Evolutionary conservation across 2,329 filamentous ascomycete genomes (phyloP), one percentile per base, ranked within the genome.

Genomic region (Fonsecaea pedrosoi): DNA sequence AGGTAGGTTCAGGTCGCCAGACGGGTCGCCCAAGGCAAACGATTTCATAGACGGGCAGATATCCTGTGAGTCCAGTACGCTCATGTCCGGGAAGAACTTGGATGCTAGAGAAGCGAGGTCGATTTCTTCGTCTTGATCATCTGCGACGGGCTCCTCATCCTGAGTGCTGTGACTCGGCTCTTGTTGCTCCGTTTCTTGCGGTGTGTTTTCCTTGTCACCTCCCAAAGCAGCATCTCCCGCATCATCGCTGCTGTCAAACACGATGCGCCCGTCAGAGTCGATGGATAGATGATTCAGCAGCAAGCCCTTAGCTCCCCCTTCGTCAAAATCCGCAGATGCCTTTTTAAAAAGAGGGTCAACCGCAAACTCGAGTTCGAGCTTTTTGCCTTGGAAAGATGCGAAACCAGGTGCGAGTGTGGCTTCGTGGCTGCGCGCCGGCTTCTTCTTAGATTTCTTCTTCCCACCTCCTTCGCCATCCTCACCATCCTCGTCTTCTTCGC

Each of bases 341-440:
- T 99, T 99, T 77, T 99, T 99, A 86, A 99, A 99, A n/a, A 99
- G 81, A 2, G 95, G 95, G 75, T 99, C 95, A 4, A 99, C 94
- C 0, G 94, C 89, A 72, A 99, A 97, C 75, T 99, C 95, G 54
- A 98, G 85, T 74, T 99, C 95, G 75, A 99, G 94, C 79, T 98
- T 99, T 80, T 99, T 99, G 73, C 98, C 84, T 77, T 97, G 92
- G 62, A 99, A 78, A 18, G 94, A 89, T 50, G 90, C 87, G 78
- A 98, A 98, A 0, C 92, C 95, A 0, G 92, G 89, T 2, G 92
- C 95, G 5, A 99, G 83, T 0, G 95, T 99, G n/a, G 92, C 90
- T 80, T 99, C 95, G 8, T 95, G 94, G 30, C 92, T 94, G 66
- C 92, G 86, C 77, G 91, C 87, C 66, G 86, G 82, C 84, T 87